A percentile compares a stretch with the other conserved stretches of the same genome.
phyloP scores from a whole-genome alignment of 1,284 basidiomycete species.

The Moniliella sp. region DNA sequence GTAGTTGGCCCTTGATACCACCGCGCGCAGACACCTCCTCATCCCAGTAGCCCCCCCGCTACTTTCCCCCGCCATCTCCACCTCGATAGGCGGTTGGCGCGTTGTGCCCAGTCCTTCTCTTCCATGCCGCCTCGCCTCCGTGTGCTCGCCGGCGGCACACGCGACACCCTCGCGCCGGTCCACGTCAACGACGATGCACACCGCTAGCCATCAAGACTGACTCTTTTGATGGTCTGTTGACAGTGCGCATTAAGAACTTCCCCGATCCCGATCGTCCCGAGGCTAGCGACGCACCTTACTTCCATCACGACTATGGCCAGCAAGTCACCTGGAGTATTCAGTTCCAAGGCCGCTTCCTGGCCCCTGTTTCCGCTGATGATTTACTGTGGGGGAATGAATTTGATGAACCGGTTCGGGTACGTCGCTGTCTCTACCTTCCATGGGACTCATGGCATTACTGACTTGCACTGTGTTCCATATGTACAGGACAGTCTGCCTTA shows the following conservation, averaged over 20 bases:
- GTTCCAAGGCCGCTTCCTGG: constrained; percentile 25
- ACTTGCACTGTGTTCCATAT: too few relatives aligned
- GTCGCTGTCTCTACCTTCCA: too few relatives aligned
- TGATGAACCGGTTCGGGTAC: too few relatives aligned
- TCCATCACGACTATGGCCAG: constrained; percentile 12
- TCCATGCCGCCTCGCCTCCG: constrained; percentile 26
- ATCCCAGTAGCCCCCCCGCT: too few relatives aligned
- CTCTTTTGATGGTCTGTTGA: constrained; percentile 17
- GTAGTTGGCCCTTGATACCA: too few relatives aligned
- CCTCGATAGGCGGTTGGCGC: too few relatives aligned
- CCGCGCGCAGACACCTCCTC: too few relatives aligned
- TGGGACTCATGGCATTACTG: too few relatives aligned
- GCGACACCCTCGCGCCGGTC: constrained; percentile 9
- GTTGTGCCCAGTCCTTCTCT: too few relatives aligned
- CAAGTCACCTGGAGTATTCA: constrained; percentile 21
- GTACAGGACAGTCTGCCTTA: too few relatives aligned
- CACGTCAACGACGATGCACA: constrained; percentile 21
- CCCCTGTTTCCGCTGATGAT: constrained; percentile 44
- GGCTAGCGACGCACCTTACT: constrained; percentile 17
- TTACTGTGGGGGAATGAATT: constrained; percentile 61
- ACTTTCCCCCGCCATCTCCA: too few relatives aligned
- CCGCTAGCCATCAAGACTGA: constrained; percentile 5
- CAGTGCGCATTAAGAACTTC: constrained; percentile 26
- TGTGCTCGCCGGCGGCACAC: constrained; percentile 17
- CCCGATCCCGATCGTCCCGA: constrained; percentile 4